Base-by-base conservation (phyloP, 2,329 filamentous ascomycete species). In the Microcera coccophila region DNA sequence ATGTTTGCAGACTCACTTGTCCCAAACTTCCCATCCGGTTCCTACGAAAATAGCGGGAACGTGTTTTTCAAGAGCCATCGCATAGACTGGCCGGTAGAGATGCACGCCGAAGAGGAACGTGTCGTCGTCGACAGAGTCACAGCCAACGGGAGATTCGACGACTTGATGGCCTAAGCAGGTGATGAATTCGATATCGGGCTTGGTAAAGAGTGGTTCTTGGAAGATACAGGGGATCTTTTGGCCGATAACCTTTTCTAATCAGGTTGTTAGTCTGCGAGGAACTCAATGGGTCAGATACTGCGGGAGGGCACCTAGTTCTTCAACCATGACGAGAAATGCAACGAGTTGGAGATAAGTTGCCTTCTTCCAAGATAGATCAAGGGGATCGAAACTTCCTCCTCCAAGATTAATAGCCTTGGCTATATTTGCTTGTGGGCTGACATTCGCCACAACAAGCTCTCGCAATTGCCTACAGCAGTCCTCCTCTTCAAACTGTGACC, bases 41-140 rank as follows among this genome's bases (percentile, higher is more conserved):
- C 82, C 82, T 12, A 86, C 69, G 11, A 81, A 77, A 2, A 84
- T 54, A 1, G 65, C 70, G 0, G 82, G 82, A 1, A 70, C 52
- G 1, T 62, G 49, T 0, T 61, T 56, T 2, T 64, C 53, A 2
- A 87, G 62, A 0, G 79, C 70, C 5, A 68, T 59, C 17, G 73
- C 65, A 38, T 79, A 86, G 31, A 76, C 70, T 28, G 64, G 68
- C 17, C 65, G 68, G 43, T 81, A 80, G 44, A 82, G 70, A 38
- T 85, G 82, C 0, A 85, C 71, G 1, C 78, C 82, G 49, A 78
- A 87, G 2, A 84, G 66, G 2, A 87, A 58, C 0, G 78, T 74
- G 0, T 63, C 54, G 0, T 57, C 36, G 14, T 72, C 67, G 9
- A 86, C 67, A 5, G 70, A 52, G 0, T 70, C 59, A 50, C 79